A percentile compares a stretch with the other conserved stretches of the same genome.
phyloP scores from a whole-genome alignment of 805 yeast species.

The Candida maltosa region DNA sequence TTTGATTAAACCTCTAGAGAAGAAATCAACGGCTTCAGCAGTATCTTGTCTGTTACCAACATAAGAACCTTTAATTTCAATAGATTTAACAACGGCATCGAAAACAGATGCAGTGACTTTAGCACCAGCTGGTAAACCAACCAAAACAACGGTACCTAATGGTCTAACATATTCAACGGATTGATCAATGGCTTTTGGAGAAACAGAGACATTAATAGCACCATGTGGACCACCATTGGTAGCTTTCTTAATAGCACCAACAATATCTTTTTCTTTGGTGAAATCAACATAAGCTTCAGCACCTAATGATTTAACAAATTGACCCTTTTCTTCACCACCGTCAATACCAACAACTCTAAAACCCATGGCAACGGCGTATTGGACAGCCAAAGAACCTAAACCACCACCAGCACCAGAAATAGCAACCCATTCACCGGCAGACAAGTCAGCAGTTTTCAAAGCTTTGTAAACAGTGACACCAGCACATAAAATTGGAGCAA shows the following conservation, averaged over 20 bases:
- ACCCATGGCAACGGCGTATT: conserved; percentile 77
- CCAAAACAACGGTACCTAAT: conserved; percentile 41
- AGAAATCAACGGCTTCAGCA: conserved; percentile 44
- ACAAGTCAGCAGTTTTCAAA: conserved; percentile 52
- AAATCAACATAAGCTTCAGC: conserved; percentile 64
- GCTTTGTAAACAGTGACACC: conserved; percentile 71
- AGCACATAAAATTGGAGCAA: conserved; percentile 65
- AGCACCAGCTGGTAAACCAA: conserved; percentile 46
- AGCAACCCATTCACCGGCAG: conserved; percentile 71
- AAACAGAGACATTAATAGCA: conserved; percentile 47
- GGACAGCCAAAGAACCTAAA: conserved; percentile 71
- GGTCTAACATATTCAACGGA: conserved; percentile 40
- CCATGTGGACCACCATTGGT: conserved; percentile 63
- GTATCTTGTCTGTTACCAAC: conserved; percentile 47
- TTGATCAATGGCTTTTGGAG: conserved; percentile 48
- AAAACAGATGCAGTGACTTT: conserved; percentile 37
- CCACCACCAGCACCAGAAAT: conserved; percentile 84
- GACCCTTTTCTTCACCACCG: conserved; percentile 71
- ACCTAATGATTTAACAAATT: conserved; percentile 51
- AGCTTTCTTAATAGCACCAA: conserved; percentile 39
- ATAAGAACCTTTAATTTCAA: conserved; percentile 39
- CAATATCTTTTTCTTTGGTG: conserved; percentile 48
- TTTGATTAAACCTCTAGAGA: conserved; percentile 39
- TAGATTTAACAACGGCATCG: conserved; percentile 37
- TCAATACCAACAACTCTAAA: conserved; percentile 65